Conservation (phyloP, 306 rosid genomes). For the Dalbergia cochinchinensis region DNA sequence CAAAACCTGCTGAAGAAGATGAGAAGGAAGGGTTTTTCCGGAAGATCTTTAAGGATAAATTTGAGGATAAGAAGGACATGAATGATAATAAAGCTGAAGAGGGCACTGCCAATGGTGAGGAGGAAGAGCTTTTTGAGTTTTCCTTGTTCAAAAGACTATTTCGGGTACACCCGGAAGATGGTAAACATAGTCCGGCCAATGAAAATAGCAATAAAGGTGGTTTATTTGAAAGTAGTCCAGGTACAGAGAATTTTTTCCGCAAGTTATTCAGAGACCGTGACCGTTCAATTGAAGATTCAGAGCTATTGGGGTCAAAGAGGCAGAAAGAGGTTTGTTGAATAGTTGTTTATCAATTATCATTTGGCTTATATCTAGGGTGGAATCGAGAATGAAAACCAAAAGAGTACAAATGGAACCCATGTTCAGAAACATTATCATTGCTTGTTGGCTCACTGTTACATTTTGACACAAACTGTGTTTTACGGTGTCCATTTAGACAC, state of each 20-base stretch:
- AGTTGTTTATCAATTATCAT: constrained; percentile 26
- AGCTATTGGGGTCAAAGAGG: constrained; percentile 84
- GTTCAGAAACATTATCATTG: constrained; percentile 24
- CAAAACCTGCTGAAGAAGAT: constrained; percentile 78
- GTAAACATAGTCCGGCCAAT: constrained; percentile 64
- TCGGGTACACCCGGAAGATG: constrained; percentile 97
- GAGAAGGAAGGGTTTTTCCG: constrained; percentile 90
- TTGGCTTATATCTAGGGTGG: constrained; percentile 41
- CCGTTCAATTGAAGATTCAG: constrained; percentile 94
- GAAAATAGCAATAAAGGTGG: constrained; percentile 61
- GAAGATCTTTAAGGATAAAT: constrained; percentile 79
- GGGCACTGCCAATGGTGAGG: constrained; percentile 76
- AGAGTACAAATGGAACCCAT: constrained; percentile 3
- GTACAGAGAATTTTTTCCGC: constrained; percentile 93
- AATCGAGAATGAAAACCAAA: constrained; percentile 29
- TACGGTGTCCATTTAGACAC: no score
- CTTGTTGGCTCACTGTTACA: neutral
- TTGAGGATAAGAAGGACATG: constrained; percentile 80
- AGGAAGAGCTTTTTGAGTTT: constrained; percentile 86
- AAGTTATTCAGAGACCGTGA: constrained; percentile 93
- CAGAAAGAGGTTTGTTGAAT: constrained; percentile 76
- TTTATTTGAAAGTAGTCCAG: constrained; percentile 86
- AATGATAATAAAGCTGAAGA: constrained; percentile 80
- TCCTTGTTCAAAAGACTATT: constrained; percentile 86
- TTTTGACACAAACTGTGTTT: no score